These are phyloP conservation scores for Fusarium temperatum DNA, from an alignment of 2,329 filamentous ascomycete genomes.

Conservation along the genomic window DNA sequence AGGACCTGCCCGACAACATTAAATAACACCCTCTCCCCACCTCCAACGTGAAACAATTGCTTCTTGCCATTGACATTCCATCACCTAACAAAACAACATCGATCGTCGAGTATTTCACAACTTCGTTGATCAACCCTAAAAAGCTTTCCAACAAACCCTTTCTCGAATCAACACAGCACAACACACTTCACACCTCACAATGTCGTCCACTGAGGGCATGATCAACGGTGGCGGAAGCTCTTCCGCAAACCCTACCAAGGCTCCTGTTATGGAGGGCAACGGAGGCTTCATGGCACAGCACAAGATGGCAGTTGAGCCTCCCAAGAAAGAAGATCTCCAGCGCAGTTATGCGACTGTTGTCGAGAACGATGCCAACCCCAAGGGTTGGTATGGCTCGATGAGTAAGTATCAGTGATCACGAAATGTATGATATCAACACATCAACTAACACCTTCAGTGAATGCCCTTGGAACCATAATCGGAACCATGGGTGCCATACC, in stretches of 20 bases:
- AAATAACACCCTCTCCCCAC: slow-evolving; percentile 31
- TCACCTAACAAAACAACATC: neutral
- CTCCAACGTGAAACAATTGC: slow-evolving; percentile 1
- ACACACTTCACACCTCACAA: slow-evolving; percentile 1
- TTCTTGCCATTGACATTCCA: neutral
- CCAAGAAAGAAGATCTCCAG: slow-evolving; percentile 84
- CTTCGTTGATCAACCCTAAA: neutral
- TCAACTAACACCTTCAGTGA: slow-evolving; percentile 59
- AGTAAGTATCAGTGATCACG: slow-evolving; percentile 63
- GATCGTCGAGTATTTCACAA: neutral
- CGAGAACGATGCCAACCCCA: slow-evolving; percentile 71
- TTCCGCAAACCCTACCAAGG: slow-evolving; percentile 44
- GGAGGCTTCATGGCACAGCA: slow-evolving; percentile 60
- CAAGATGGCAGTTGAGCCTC: slow-evolving; percentile 79
- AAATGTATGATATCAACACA: neutral
- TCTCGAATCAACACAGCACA: neutral
- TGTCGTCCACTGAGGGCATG: slow-evolving; percentile 32
- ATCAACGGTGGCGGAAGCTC: slow-evolving; percentile 44
- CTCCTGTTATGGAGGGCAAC: slow-evolving; percentile 33
- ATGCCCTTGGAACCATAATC: slow-evolving; percentile 75
- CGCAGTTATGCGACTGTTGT: slow-evolving; percentile 76
- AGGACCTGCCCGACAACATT: slow-evolving; percentile 12
- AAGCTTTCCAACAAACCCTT: neutral
- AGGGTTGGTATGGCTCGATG: slow-evolving; percentile 92
- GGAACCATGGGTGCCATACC: slow-evolving; percentile 87